Evolutionary conservation across 2,329 filamentous ascomycete species (phyloP).

Genomic region (Cladosporium oxysporum): DNA sequence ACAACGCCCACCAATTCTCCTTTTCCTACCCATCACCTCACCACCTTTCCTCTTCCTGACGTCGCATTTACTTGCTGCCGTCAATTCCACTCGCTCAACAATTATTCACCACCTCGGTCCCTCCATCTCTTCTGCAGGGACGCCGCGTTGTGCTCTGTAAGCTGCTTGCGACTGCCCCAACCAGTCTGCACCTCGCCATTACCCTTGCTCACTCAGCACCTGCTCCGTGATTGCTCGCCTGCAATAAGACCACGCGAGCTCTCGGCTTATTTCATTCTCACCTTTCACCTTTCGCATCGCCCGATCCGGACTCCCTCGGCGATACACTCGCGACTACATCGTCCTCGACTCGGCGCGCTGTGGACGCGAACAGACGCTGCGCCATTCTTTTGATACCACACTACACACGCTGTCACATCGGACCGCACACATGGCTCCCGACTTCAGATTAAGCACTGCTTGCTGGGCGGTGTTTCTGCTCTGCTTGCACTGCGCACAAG

Average conservation of each 20-base stretch:
- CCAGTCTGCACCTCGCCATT: slow-evolving; percentile 11
- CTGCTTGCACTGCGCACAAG: slow-evolving; percentile 55
- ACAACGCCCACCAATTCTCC: background rate
- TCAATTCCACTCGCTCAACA: background rate
- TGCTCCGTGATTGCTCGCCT: background rate
- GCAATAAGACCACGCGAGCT: background rate
- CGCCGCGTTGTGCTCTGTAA: slow-evolving; percentile 4
- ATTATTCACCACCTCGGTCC: background rate
- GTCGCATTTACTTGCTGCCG: slow-evolving; percentile 11
- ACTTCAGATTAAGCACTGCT: slow-evolving; percentile 43
- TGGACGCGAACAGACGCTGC: background rate
- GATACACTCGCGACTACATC: background rate
- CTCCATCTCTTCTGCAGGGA: slow-evolving; percentile 9
- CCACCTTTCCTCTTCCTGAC: background rate
- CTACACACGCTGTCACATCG: background rate
- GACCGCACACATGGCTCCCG: slow-evolving; percentile 37
- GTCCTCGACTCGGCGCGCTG: background rate
- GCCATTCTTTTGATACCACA: slow-evolving; percentile 15
- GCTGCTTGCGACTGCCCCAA: slow-evolving; percentile 11
- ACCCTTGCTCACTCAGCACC: slow-evolving; percentile 10
- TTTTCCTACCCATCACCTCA: background rate
- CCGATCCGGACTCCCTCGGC: background rate
- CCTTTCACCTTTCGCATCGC: background rate
- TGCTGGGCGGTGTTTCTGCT: slow-evolving; percentile 51
- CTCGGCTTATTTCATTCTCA: background rate